Percentiles rank a stretch among this genome's conserved stretches.
These are phyloP conservation scores for Clarireedia hainanense DNA, from an alignment of 2,329 filamentous ascomycete species.

Conservation along the genomic window DNA sequence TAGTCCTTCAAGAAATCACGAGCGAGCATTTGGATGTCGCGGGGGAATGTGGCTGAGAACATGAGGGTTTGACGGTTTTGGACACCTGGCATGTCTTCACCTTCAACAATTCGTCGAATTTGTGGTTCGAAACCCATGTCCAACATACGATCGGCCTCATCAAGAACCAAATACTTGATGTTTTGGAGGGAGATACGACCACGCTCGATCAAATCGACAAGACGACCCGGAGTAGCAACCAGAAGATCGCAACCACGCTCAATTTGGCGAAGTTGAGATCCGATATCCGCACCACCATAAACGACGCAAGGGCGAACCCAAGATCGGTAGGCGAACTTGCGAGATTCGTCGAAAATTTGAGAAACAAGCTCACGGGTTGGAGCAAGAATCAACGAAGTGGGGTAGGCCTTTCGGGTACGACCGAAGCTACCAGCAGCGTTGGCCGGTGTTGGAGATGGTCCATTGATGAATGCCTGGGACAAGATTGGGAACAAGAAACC, in stretches of 20 bases:
- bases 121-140: slow-evolving; percentile 99
- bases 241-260: slow-evolving; percentile 95
- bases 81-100: slow-evolving; percentile 91
- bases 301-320: slow-evolving; percentile 99
- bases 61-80: slow-evolving; percentile 91
- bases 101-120: slow-evolving; percentile 96
- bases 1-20: slow-evolving; percentile 99
- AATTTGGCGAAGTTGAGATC: slow-evolving; percentile 94
- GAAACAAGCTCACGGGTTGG: slow-evolving; percentile 98
- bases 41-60: slow-evolving; percentile 99
- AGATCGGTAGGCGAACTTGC: slow-evolving; percentile 97
- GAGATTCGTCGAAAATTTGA: slow-evolving; percentile 94
- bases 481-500: slow-evolving; percentile 99
- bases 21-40: slow-evolving; percentile 98
- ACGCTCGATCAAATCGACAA: slow-evolving; percentile 97
- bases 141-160: slow-evolving; percentile 47
- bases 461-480: slow-evolving; percentile 90
- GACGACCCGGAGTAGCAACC: slow-evolving; percentile 92
- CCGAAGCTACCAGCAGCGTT: slow-evolving; percentile 65
- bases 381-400: slow-evolving; percentile 89
- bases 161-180: slow-evolving; percentile 98
- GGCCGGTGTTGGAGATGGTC: slow-evolving; percentile 64
- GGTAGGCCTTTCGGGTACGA: slow-evolving; percentile 95
- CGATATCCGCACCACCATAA: slow-evolving; percentile 98
- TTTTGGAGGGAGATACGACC: slow-evolving; percentile 94